Conservation (phyloP, 768 basidiomycete species). For the Nidula microcarpa region DNA sequence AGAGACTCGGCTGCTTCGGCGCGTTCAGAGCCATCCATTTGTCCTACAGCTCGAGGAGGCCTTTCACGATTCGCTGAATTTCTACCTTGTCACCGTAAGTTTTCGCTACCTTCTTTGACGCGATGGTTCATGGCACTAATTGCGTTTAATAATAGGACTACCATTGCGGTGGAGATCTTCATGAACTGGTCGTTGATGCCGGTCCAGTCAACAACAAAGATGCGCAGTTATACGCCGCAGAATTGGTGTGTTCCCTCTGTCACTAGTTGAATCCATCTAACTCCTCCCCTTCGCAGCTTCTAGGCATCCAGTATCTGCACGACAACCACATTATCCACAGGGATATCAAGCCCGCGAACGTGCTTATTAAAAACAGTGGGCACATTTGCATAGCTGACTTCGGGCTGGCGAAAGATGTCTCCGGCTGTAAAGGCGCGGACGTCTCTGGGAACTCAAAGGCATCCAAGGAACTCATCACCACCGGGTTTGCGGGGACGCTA, state of each 20-base stretch:
- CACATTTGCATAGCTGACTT: slow-evolving; percentile 29
- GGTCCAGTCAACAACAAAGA: background rate
- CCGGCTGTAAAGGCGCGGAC: no score
- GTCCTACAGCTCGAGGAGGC: slow-evolving; percentile 15
- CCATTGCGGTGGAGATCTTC: background rate
- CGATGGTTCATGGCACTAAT: background rate
- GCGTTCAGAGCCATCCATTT: slow-evolving; percentile 16
- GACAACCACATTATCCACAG: slow-evolving; percentile 27
- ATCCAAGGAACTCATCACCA: no score
- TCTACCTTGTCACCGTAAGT: slow-evolving; percentile 21
- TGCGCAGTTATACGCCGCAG: background rate
- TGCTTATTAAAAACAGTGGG: slow-evolving; percentile 23
- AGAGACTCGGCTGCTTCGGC: slow-evolving; percentile 14
- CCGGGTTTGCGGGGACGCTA: no score
- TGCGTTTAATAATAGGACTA: background rate
- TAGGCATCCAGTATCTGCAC: slow-evolving; percentile 26
- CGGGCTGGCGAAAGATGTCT: slow-evolving; percentile 25
- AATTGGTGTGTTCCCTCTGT: background rate
- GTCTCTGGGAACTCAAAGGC: no score
- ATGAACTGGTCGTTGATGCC: background rate
- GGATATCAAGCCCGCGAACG: slow-evolving; percentile 28
- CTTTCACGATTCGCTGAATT: slow-evolving; percentile 16
- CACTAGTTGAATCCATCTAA: background rate
- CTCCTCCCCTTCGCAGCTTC: slow-evolving; percentile 13
- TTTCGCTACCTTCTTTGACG: background rate